phyloP scores from a whole-genome alignment of 2,329 filamentous ascomycete genomes.

The Venturia carpophila region DNA sequence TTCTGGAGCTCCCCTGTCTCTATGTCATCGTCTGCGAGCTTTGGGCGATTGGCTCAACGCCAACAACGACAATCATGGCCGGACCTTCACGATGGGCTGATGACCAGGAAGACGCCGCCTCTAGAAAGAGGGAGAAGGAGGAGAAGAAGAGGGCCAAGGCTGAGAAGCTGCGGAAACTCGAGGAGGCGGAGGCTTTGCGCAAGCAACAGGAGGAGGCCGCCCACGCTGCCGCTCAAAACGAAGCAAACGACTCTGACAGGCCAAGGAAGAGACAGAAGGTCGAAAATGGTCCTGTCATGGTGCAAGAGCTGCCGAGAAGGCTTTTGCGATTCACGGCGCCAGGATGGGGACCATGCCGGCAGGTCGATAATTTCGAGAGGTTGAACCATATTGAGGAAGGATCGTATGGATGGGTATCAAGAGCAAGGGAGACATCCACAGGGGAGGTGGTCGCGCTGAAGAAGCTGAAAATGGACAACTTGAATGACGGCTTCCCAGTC shows the following conservation, averaged over 20 bases:
- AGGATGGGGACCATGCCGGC: constrained; percentile 62
- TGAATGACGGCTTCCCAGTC: constrained; percentile 77
- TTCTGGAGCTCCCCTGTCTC: neutral
- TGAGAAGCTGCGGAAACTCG: constrained; percentile 65
- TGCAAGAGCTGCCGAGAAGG: constrained; percentile 38
- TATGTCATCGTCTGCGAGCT: neutral
- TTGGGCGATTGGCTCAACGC: neutral
- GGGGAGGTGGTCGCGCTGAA: constrained; percentile 85
- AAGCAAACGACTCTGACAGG: constrained; percentile 16
- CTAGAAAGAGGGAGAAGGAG: constrained; percentile 74
- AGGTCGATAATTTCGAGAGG: constrained; percentile 81
- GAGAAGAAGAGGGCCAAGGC: constrained; percentile 79
- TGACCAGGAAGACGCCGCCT: constrained; percentile 65
- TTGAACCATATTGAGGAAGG: constrained; percentile 97
- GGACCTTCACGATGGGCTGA: constrained; percentile 79
- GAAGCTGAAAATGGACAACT: constrained; percentile 78
- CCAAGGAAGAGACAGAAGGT: constrained; percentile 19
- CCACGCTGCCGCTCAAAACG: constrained; percentile 23
- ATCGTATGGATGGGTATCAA: constrained; percentile 88
- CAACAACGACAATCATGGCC: constrained; percentile 45
- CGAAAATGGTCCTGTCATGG: constrained; percentile 16
- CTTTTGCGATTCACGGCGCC: constrained; percentile 65
- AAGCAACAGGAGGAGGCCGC: constrained; percentile 31
- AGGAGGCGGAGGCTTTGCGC: constrained; percentile 41
- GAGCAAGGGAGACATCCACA: constrained; percentile 65